Evolutionary conservation across 306 rosid genomes (phyloP).

Genomic region (Castanea crenata): DNA sequence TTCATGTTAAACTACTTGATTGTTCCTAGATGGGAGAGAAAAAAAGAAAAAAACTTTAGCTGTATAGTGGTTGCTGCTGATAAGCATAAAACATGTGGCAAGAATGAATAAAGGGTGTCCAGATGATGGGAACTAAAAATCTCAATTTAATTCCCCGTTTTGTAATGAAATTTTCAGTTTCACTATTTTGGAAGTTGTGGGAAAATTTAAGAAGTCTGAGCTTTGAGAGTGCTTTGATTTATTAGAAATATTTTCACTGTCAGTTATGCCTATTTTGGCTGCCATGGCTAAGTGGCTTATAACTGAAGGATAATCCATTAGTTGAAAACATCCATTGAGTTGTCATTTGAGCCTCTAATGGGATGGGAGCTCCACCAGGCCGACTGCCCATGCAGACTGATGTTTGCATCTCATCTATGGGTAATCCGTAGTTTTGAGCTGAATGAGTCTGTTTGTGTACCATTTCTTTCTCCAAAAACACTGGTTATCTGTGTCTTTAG

Average conservation of each 20-base stretch:
- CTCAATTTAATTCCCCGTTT: neutral
- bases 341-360: neutral
- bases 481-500: neutral
- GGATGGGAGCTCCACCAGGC: neutral
- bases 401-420: neutral
- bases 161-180: neutral
- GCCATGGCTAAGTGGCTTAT: neutral
- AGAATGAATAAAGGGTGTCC: neutral
- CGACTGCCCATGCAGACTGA: neutral
- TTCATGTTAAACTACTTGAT: neutral
- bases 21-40: neutral
- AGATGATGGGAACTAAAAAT: neutral
- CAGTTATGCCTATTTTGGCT: neutral
- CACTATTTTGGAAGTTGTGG: neutral
- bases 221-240: neutral
- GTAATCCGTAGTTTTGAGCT: neutral
- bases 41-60: neutral
- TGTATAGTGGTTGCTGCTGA: neutral
- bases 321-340: neutral
- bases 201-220: neutral
- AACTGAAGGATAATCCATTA: neutral
- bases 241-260: neutral
- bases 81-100: neutral
- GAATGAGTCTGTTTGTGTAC: neutral
- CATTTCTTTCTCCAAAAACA: neutral